A percentile compares a stretch with the other conserved stretches of the same genome.
Conservation (phyloP, 176 grass and related monocot genomes). For the Avena atlantica region DNA sequence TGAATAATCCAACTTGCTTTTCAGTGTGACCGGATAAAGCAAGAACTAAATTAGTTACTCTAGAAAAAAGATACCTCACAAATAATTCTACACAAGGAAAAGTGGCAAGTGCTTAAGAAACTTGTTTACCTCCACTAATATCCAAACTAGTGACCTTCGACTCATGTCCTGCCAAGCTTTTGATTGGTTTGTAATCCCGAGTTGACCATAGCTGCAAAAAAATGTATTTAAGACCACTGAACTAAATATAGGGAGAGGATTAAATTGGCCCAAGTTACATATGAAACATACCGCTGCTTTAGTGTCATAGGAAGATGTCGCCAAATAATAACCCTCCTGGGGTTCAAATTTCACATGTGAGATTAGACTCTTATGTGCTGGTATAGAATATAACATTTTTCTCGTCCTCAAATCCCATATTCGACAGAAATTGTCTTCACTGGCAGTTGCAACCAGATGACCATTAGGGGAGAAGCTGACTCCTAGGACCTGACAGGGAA, state of each 20-base stretch:
- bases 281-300: conserved; percentile 78
- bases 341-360: conserved; percentile 98
- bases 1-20: conserved; percentile 18
- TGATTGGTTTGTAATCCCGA: conserved; percentile 91
- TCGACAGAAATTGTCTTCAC: conserved; percentile 93
- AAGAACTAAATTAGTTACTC: conserved; percentile 2
- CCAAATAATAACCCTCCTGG: conserved; percentile 90
- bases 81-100: conserved; percentile 20
- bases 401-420: conserved; percentile 97
- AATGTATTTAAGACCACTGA: conserved; percentile 21
- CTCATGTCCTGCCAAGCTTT: conserved; percentile 85
- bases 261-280: background rate
- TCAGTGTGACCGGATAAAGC: background rate
- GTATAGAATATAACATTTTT: conserved; percentile 82
- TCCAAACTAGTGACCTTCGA: conserved; percentile 97
- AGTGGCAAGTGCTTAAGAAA: conserved; percentile 5
- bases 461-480: conserved; percentile 91
- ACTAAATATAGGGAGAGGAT: background rate
- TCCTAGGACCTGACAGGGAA: conserved; percentile 76
- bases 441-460: conserved; percentile 87
- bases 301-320: conserved; percentile 87
- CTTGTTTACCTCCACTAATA: conserved; percentile 77
- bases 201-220: conserved; percentile 83
- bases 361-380: conserved; percentile 90
- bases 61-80: conserved; percentile 32